Conservation (phyloP, 2,329 filamentous ascomycete genomes). For the Xylaria sp. region DNA sequence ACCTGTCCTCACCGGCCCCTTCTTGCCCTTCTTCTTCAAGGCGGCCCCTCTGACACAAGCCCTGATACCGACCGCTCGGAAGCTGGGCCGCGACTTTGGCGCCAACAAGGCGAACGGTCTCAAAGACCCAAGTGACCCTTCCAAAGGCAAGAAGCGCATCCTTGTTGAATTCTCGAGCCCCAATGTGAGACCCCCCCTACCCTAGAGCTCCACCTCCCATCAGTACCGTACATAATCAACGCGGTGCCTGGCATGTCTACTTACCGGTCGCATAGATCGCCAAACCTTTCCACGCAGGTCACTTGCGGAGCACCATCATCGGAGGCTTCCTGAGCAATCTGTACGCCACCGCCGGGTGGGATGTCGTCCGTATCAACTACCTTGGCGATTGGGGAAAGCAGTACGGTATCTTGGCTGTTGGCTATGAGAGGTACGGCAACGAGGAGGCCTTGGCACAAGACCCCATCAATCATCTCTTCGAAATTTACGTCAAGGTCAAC, state of each 20-base stretch:
- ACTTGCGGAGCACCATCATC: conserved; percentile 80
- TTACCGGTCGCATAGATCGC: conserved; percentile 52
- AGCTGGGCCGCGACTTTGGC: conserved; percentile 70
- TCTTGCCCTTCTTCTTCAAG: conserved; percentile 84
- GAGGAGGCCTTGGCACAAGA: conserved; percentile 71
- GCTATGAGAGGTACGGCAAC: conserved; percentile 69
- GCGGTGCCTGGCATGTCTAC: not conserved
- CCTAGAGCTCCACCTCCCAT: conserved; percentile 65
- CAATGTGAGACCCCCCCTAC: conserved; percentile 62
- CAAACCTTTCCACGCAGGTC: conserved; percentile 78
- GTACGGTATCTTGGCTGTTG: conserved; percentile 72
- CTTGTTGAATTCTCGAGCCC: conserved; percentile 79
- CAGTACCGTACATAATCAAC: conserved; percentile 54
- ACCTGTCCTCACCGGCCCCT: conserved; percentile 73
- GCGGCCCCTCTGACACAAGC: conserved; percentile 70
- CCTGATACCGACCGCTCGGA: conserved; percentile 75
- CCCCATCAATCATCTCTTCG: conserved; percentile 76
- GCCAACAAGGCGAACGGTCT: conserved; percentile 69
- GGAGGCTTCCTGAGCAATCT: conserved; percentile 77
- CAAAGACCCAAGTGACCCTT: conserved; percentile 57
- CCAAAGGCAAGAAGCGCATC: conserved; percentile 58
- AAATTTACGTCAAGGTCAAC: conserved; percentile 77
- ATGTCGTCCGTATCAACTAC: conserved; percentile 78
- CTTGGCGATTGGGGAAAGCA: conserved; percentile 84
- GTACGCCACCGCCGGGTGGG: conserved; percentile 74